Conservation (phyloP, 352 stramenopile species). For the Globisporangium solare region DNA sequence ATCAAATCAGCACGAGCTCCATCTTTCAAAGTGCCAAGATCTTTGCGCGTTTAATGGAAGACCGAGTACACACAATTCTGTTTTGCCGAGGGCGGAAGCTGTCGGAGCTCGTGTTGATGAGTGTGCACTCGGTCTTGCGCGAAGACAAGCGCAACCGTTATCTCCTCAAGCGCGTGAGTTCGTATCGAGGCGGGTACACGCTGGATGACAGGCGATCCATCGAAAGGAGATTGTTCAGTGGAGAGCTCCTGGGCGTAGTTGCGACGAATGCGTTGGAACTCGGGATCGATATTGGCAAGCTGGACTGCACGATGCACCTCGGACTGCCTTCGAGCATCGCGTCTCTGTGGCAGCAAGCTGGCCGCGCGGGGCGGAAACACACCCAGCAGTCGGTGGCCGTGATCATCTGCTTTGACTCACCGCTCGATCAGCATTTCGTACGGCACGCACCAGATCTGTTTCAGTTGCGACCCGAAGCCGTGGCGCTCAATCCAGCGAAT, state of each 20-base stretch:
- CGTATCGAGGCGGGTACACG: constrained; percentile 96
- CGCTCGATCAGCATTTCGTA: constrained; percentile 92
- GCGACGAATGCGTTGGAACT: constrained; percentile 97
- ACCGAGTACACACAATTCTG: constrained; percentile 90
- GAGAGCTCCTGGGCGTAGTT: constrained; percentile 93
- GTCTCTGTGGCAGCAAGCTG: constrained; percentile 96
- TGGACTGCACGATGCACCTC: constrained; percentile 96
- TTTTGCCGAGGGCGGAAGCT: constrained; percentile 95
- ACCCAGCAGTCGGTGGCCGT: constrained; percentile 83
- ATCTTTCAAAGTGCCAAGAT: constrained; percentile 92
- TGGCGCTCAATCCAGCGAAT: constrained; percentile 85
- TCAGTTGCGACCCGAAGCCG: constrained; percentile 60
- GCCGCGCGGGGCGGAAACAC: constrained; percentile 88
- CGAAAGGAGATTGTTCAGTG: constrained; percentile 92
- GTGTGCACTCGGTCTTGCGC: constrained; percentile 65
- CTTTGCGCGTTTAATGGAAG: constrained; percentile 87
- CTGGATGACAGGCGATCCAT: constrained; percentile 89
- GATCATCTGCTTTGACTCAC: constrained; percentile 94
- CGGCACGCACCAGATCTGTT: constrained; percentile 67
- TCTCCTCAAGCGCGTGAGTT: constrained; percentile 78
- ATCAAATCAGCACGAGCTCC: constrained; percentile 29
- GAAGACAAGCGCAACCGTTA: constrained; percentile 33
- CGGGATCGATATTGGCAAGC: constrained; percentile 92
- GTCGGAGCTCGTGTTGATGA: constrained; percentile 90
- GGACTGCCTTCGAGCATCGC: constrained; percentile 91